Conservation (phyloP, 2,329 filamentous ascomycete genomes). For the Talaromyces albobiverticillius region DNA sequence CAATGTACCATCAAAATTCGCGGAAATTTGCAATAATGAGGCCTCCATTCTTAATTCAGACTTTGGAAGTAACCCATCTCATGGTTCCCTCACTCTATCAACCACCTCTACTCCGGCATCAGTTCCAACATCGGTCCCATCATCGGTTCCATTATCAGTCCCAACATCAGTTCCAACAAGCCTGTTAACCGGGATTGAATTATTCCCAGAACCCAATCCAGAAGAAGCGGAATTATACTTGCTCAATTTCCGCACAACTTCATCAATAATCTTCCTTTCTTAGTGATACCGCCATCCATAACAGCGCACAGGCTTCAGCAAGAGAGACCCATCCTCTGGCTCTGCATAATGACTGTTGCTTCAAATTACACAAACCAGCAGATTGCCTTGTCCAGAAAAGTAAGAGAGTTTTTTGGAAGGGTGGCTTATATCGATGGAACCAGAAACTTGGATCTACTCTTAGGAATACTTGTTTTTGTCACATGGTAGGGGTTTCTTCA, state of each 20-base stretch:
- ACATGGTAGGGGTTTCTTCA: neutral
- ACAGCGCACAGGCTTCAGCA: neutral
- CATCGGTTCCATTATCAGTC: no score
- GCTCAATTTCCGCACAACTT: constrained; percentile 4
- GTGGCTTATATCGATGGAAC: constrained; percentile 1
- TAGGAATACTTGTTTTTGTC: constrained; percentile 1
- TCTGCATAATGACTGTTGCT: constrained; percentile 8
- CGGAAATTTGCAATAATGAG: neutral
- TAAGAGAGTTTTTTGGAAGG: neutral
- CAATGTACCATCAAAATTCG: neutral
- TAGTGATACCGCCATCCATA: neutral
- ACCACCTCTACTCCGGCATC: neutral
- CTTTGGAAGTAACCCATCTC: neutral
- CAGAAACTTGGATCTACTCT: constrained; percentile 1
- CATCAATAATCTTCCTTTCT: neutral
- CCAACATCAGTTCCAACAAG: neutral
- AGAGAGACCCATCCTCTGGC: constrained; percentile 9
- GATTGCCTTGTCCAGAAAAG: neutral
- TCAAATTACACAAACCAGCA: constrained; percentile 2
- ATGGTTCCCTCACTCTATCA: neutral
- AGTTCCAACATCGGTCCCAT: neutral
- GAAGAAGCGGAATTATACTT: constrained; percentile 3
- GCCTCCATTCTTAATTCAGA: neutral
- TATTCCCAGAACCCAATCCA: neutral
- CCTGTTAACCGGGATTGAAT: neutral